Conservation (phyloP, 768 basidiomycete genomes). For the Leccinum pellstonianum region DNA sequence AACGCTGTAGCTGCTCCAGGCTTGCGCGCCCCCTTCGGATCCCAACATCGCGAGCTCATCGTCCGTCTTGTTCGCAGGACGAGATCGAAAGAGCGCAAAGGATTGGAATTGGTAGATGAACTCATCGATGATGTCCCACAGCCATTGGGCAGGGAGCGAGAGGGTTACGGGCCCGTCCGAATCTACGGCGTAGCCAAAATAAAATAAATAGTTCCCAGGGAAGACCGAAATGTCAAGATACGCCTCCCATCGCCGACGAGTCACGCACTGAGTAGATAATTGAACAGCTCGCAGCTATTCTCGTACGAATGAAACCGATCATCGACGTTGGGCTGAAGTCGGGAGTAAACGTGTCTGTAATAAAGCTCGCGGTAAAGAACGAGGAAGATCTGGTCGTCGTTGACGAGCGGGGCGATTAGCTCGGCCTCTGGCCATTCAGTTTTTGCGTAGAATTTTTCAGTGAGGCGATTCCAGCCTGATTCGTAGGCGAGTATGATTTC, state of each 20-base stretch:
- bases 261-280: constrained; percentile 82
- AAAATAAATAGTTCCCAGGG: neutral
- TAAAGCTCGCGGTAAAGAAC: constrained; percentile 96
- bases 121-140: constrained; percentile 97
- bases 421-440: constrained; percentile 98
- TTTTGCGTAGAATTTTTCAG: constrained; percentile 92
- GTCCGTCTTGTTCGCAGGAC: constrained; percentile 79
- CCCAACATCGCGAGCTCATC: constrained; percentile 84
- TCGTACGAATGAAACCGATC: constrained; percentile 98
- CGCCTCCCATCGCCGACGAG: neutral
- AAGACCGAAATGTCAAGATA: neutral
- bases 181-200: constrained; percentile 47
- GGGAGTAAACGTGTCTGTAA: constrained; percentile 94
- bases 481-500: constrained; percentile 95
- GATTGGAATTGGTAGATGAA: constrained; percentile 99
- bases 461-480: constrained; percentile 95
- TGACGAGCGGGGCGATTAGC: constrained; percentile 89
- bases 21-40: constrained; percentile 72
- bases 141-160: constrained; percentile 94
- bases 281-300: constrained; percentile 98
- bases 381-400: constrained; percentile 94
- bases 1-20: constrained; percentile 98
- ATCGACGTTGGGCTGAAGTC: constrained; percentile 91
- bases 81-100: constrained; percentile 90
- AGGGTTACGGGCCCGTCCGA: constrained; percentile 91